Percentiles rank a stretch among this genome's conserved stretches.
phyloP scores from a whole-genome alignment of 169 alveolate species.

The Fabrea salina region DNA sequence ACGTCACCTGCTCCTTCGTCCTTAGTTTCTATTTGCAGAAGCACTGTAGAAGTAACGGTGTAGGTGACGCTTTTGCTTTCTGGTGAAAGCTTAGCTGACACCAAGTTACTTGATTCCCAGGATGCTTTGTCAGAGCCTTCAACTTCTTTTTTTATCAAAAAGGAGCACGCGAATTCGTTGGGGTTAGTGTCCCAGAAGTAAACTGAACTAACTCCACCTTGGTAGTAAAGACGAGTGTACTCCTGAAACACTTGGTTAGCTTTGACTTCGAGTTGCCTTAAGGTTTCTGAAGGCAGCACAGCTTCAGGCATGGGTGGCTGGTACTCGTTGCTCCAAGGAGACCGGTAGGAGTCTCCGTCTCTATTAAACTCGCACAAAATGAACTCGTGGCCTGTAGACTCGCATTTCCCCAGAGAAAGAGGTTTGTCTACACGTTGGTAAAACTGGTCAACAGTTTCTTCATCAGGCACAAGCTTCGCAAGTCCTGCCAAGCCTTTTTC shows the following conservation, averaged over 20 bases:
- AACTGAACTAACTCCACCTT: slow-evolving; percentile 52
- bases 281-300: slow-evolving; percentile 40
- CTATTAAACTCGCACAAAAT: slow-evolving; percentile 71
- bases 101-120: slow-evolving; percentile 77
- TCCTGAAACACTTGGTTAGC: slow-evolving; percentile 64
- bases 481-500: slow-evolving; percentile 25
- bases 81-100: slow-evolving; percentile 48
- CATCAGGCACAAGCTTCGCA: not conserved
- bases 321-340: slow-evolving; percentile 65
- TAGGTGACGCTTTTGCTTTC: slow-evolving; percentile 43
- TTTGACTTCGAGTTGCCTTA: slow-evolving; percentile 66
- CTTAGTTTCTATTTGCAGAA: slow-evolving; percentile 36
- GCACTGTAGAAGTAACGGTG: slow-evolving; percentile 55
- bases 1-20: slow-evolving; percentile 29
- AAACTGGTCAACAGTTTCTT: slow-evolving; percentile 46
- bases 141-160: slow-evolving; percentile 63
- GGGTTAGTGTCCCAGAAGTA: slow-evolving; percentile 68
- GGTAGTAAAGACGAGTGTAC: slow-evolving; percentile 63
- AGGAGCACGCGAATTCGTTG: slow-evolving; percentile 72
- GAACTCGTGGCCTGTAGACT: slow-evolving; percentile 3
- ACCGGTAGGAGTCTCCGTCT: slow-evolving; percentile 80
- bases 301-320: slow-evolving; percentile 70
- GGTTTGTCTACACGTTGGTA: slow-evolving; percentile 53
- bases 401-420: slow-evolving; percentile 26
- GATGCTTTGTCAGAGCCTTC: slow-evolving; percentile 63